A percentile compares a stretch with the other conserved stretches of the same genome.
These are phyloP conservation scores for Mikania micrantha DNA, from an alignment of 129 eudicot genomes.

Conservation along the genomic window DNA sequence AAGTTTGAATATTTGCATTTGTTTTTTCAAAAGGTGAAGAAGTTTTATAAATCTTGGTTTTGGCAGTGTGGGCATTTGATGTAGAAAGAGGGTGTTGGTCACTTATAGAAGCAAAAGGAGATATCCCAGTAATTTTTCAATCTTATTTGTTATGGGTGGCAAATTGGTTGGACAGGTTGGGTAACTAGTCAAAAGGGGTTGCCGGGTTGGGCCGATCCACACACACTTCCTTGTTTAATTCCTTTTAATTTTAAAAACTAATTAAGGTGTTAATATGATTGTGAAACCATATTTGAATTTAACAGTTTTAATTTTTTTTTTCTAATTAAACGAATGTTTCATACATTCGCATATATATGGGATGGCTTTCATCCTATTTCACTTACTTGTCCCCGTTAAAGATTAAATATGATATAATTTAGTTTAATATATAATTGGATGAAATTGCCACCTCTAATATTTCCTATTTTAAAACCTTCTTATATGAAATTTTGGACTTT, in stretches of 20 bases:
- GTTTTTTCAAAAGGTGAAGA: not conserved
- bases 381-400: not conserved
- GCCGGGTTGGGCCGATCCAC: too few relatives aligned
- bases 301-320: not conserved
- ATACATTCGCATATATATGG: not conserved
- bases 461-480: too few relatives aligned
- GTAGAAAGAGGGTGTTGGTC: slow-evolving; percentile 86
- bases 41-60: not conserved
- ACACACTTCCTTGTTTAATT: too few relatives aligned
- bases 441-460: too few relatives aligned
- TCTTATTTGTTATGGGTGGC: not conserved
- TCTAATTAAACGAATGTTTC: not conserved
- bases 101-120: slow-evolving; percentile 16
- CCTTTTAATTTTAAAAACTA: too few relatives aligned
- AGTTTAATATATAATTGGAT: too few relatives aligned
- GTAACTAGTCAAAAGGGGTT: not conserved
- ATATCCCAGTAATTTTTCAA: slow-evolving; percentile 55
- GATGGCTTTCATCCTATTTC: not conserved
- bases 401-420: too few relatives aligned
- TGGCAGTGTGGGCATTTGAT: slow-evolving; percentile 92
- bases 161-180: not conserved
- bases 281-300: not conserved
- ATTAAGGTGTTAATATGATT: too few relatives aligned
- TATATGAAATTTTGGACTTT: too few relatives aligned
- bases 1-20: not conserved